Evolutionary conservation across 768 basidiomycete species (phyloP), one percentile per base, ranked within the genome.

Genomic region (Leccinum broughii): DNA sequence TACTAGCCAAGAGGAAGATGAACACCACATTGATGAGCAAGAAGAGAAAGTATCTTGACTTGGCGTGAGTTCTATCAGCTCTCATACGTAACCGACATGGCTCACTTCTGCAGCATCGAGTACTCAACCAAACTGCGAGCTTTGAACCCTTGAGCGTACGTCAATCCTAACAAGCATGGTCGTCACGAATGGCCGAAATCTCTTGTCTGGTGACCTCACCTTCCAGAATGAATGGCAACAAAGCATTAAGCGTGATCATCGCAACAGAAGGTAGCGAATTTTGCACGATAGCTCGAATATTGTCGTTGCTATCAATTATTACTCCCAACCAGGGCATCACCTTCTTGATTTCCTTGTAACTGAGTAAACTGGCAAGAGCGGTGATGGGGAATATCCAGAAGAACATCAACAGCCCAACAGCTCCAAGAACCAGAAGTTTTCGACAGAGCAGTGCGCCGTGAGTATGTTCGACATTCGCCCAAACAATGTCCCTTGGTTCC

Each of bases 81-180:
- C 53, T 15, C 9, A 37, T 3, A 41, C 1, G 44, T 58, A 24
- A 24, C 22, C 20, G 9, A 8, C 52, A 76, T 46, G 4, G 20
- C 85, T 58, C 61, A 97, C 94, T 98, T 98, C 66, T 89, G 91
- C 72, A 99, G 74, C 50, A 98, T 75, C 0, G 93, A 93, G 67
- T 93, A 95, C 69, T 98, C 96, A 37, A 98, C 85, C 87, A 92
- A 90, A 69, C 94, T 96, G 30, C 94, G 80, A 4, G 96, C 94
- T 35, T 85, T 86, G 66, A 87, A 90, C 4, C 95, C 97, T 72
- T 98, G 93, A n/a, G 88, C 76, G 70, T 96, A 95, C 0, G 93
- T 94, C 44, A 98, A 77, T 59, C 71, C 70, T 72, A 34, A 15
- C 28, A 80, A 85, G 81, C 48, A 28, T 8, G 6, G 17, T 17